Conservation (phyloP, 352 stramenopile genomes). For the Globisporangium megalacanthum region DNA sequence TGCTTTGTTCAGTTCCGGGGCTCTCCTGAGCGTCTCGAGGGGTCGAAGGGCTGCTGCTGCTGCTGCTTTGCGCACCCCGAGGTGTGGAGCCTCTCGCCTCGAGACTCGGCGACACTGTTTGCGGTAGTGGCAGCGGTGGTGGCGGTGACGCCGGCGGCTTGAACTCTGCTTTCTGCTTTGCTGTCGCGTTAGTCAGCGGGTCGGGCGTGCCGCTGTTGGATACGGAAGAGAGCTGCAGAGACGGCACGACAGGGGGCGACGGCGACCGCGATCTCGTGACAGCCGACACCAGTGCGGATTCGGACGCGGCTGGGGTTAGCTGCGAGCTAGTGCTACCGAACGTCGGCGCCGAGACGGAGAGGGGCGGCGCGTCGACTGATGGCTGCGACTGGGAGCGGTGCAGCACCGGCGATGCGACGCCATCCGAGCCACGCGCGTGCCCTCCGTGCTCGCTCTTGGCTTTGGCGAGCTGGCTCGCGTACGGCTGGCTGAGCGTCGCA, state of each 20-base stretch:
- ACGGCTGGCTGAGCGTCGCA: slow-evolving; percentile 27
- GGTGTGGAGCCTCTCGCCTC: slow-evolving; percentile 1
- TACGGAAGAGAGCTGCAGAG: slow-evolving; percentile 6
- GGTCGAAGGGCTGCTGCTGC: background rate
- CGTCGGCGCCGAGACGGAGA: background rate
- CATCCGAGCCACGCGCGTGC: background rate
- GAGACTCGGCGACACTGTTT: slow-evolving; percentile 7
- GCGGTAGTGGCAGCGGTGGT: slow-evolving; percentile 9
- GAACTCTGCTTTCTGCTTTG: slow-evolving; percentile 10
- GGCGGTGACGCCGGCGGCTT: slow-evolving; percentile 5
- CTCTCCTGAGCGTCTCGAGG: slow-evolving; percentile 5
- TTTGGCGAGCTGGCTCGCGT: slow-evolving; percentile 7
- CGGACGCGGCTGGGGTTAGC: background rate
- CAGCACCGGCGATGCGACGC: background rate
- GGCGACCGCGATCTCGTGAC: slow-evolving; percentile 1
- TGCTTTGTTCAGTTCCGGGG: background rate
- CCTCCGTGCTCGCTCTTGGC: slow-evolving; percentile 6
- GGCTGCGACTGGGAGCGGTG: slow-evolving; percentile 9
- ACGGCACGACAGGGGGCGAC: background rate
- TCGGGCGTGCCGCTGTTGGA: slow-evolving; percentile 9
- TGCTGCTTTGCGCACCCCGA: background rate
- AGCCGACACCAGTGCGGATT: background rate
- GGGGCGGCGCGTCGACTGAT: background rate
- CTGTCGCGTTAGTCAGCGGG: background rate
- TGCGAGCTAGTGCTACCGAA: background rate